These are phyloP conservation scores for Acacia acuminata DNA, from an alignment of 306 rosid species.

Conservation along the genomic window DNA sequence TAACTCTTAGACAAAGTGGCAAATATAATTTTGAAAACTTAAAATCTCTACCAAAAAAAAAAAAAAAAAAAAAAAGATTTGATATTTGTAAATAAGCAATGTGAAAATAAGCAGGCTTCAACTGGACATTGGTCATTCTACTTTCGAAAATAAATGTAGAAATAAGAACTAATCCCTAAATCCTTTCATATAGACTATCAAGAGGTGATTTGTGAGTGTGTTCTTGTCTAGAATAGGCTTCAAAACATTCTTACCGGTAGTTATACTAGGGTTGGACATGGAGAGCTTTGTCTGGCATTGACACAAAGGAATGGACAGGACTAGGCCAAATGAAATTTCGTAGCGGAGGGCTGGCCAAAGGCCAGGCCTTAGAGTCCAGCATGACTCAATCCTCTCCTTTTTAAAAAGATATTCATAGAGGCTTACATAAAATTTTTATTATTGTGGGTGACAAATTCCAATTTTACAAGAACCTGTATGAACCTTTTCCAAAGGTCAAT, in stretches of 20 bases:
- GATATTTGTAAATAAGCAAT: not conserved
- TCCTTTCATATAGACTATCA: not conserved
- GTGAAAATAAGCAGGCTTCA: not conserved
- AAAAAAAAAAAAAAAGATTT: not conserved
- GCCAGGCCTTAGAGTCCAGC: not conserved
- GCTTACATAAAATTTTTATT: not conserved
- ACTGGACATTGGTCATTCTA: constrained; percentile 9
- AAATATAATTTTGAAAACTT: not conserved
- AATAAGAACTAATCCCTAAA: not conserved
- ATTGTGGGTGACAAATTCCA: not conserved
- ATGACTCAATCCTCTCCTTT: not conserved
- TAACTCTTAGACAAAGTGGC: not conserved
- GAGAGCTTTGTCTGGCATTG: not conserved
- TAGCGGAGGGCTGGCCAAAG: not conserved
- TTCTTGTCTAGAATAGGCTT: constrained; percentile 16
- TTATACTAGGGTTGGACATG: not conserved
- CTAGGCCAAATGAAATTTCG: not conserved
- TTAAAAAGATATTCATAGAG: not conserved
- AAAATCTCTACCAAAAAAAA: not conserved
- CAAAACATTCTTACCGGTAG: constrained; percentile 12
- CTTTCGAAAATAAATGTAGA: constrained; percentile 8
- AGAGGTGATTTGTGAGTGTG: constrained; percentile 11
- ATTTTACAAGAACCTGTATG: not conserved
- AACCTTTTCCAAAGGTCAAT: not conserved
- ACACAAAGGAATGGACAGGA: not conserved